phyloP scores from a whole-genome alignment of 192 early-diverging fungal genomes.

The Coemansia sp. region DNA sequence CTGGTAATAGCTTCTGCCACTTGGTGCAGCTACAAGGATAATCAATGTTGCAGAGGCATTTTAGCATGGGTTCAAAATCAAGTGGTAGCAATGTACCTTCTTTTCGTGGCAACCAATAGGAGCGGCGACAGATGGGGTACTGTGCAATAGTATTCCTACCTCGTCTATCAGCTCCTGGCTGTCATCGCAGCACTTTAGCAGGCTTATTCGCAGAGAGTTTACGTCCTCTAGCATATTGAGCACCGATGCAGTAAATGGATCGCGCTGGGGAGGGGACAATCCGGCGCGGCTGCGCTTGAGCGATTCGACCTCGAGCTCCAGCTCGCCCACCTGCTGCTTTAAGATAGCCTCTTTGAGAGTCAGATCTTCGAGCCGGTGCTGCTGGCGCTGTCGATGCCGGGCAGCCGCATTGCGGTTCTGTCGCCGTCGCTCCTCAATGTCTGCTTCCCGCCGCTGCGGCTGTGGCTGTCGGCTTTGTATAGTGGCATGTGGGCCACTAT shows the following conservation, averaged over 20 bases:
- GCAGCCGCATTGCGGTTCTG: slow-evolving; percentile 53
- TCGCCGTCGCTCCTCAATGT: slow-evolving; percentile 21
- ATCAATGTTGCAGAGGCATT: neutral
- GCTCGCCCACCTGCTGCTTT: slow-evolving; percentile 39
- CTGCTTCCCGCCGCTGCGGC: neutral
- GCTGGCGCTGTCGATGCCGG: slow-evolving; percentile 38
- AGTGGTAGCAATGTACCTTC: neutral
- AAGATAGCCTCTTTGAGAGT: slow-evolving; percentile 25
- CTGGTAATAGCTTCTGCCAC: neutral
- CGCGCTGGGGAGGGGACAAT: slow-evolving; percentile 13
- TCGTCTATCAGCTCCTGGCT: slow-evolving; percentile 14
- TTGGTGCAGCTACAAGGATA: slow-evolving; percentile 2
- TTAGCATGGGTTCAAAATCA: neutral
- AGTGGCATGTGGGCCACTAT: neutral
- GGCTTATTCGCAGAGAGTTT: slow-evolving; percentile 12
- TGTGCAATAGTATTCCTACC: slow-evolving; percentile 3
- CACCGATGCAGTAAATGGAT: slow-evolving; percentile 27
- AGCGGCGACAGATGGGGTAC: neutral
- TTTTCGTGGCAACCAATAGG: neutral
- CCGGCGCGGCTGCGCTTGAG: slow-evolving; percentile 19
- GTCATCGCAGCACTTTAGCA: neutral
- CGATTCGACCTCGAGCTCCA: slow-evolving; percentile 23
- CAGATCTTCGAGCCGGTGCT: slow-evolving; percentile 25
- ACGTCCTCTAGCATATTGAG: slow-evolving; percentile 22
- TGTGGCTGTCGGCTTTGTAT: neutral